These are phyloP conservation scores for Fusarium solani-melongenae DNA, from an alignment of 2,329 filamentous ascomycete genomes.

Conservation along the genomic window DNA sequence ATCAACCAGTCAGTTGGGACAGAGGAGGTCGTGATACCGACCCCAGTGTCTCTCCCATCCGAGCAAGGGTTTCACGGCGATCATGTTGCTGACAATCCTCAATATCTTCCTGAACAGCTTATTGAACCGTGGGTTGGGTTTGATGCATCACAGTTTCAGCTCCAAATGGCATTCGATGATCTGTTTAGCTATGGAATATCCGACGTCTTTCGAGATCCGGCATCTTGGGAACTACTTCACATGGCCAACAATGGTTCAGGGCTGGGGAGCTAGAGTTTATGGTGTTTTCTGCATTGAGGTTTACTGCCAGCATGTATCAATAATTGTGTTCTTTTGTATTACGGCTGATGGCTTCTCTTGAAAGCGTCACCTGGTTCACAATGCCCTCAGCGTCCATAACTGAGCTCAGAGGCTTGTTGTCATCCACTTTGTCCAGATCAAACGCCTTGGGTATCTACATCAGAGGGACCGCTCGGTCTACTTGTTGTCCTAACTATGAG, in stretches of 20 bases:
- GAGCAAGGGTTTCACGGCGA: neutral
- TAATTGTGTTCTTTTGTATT: too few species aligned
- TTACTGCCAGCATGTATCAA: too few species aligned
- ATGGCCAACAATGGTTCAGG: neutral
- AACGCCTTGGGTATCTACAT: neutral
- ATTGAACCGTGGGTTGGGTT: neutral
- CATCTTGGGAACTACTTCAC: constrained; percentile 17
- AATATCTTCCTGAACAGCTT: neutral
- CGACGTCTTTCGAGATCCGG: constrained; percentile 12
- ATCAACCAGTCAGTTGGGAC: neutral
- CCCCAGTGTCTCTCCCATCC: neutral
- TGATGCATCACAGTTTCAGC: neutral
- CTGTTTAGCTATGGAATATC: constrained; percentile 16
- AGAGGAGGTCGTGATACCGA: neutral
- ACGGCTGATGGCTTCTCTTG: too few species aligned
- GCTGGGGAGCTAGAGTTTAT: neutral
- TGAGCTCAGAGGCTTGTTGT: neutral
- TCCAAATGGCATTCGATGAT: constrained; percentile 10
- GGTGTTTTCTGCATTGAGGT: too few species aligned
- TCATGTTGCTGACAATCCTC: neutral
- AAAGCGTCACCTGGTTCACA: too few species aligned
- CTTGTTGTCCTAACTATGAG: neutral
- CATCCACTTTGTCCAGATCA: neutral
- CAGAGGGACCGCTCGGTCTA: neutral
- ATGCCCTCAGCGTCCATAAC: neutral